Evolutionary conservation across 352 stramenopile species (phyloP), one percentile per base, ranked within the genome.

Genomic region (Phytophthora europaea): DNA sequence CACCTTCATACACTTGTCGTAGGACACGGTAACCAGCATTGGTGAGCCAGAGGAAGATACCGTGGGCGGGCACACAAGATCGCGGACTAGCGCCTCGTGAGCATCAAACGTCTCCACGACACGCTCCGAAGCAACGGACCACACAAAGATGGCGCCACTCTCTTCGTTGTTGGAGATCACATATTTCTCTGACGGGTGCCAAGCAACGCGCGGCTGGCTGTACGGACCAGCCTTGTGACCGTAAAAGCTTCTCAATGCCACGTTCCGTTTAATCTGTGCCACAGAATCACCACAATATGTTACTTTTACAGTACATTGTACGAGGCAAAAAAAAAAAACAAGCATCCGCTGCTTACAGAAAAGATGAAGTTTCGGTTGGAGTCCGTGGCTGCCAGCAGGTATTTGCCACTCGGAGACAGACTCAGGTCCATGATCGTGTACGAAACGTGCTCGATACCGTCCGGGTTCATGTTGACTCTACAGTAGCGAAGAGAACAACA

Each of bases 391-490:
- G 86, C 88, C 22, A 96, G 81, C 18, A 94, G 70, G 31, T 93
- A 96, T 48, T 95, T 94, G 52, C 82, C 82, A 57, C 72, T 91
- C 0, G 89, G 88, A 6, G 88, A 94, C 26, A 91, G 62, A 26
- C 78, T 88, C 53, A 96, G 64, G 59, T 96, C 87, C 85, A 96
- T 92, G 61, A 96, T 96, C 51, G 86, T 94, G 69, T 94, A 96
- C 23, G 89, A 96, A 7, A 95, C 88, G 72, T 96, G 89, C 66
- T 96, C 89, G 47, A 94, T 96, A 12, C 73, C 85, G 51, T 96
- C 89, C 31, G 86, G 77, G 64, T 96, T 96, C 88, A 96, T 96
- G 66, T 95, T 96, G 15, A 96, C 65, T 62, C 89, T 94, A 28
- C 6, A 64, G 13, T 38, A 54, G 6, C 18, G 13, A 43, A 2